Evolutionary conservation across 2,329 filamentous ascomycete genomes (phyloP).

Genomic region (Cercospora sp.): DNA sequence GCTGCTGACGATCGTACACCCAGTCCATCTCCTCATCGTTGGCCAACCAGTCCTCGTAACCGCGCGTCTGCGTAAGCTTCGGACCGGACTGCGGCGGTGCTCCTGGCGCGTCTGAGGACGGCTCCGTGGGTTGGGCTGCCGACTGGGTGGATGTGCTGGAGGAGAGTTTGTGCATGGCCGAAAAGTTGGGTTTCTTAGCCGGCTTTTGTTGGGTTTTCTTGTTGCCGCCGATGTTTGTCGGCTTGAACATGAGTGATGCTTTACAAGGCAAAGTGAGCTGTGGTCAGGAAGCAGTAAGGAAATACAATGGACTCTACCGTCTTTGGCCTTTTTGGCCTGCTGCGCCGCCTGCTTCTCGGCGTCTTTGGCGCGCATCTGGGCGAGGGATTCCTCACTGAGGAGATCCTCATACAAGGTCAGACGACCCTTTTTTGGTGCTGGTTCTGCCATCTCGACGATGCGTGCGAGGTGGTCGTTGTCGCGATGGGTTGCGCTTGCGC

Average conservation of each 20-base stretch:
- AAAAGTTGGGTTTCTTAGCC: conserved; percentile 57
- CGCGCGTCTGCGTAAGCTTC: conserved; percentile 46
- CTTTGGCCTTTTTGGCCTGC: conserved; percentile 54
- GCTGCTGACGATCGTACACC: conserved; percentile 41
- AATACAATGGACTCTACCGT: conserved; percentile 55
- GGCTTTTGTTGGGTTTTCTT: conserved; percentile 56
- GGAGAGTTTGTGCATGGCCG: conserved; percentile 29
- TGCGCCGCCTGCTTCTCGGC: conserved; percentile 53
- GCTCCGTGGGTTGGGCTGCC: conserved; percentile 28
- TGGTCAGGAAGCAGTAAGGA: conserved; percentile 40
- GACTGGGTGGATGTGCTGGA: conserved; percentile 30
- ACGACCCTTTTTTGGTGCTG: conserved; percentile 31
- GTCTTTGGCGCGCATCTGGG: conserved; percentile 62
- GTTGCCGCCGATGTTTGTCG: conserved; percentile 60
- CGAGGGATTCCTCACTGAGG: conserved; percentile 60
- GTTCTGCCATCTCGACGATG: conserved; percentile 25
- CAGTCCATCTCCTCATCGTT: conserved; percentile 78
- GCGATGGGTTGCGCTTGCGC: not conserved
- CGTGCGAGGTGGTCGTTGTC: not conserved
- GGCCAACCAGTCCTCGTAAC: conserved; percentile 79
- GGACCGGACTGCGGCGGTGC: conserved; percentile 23
- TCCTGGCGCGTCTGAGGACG: conserved; percentile 30
- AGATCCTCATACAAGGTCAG: conserved; percentile 70
- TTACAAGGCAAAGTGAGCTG: conserved; percentile 50
- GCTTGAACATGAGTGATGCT: conserved; percentile 79